Conservation (phyloP, 768 basidiomycete genomes). For the Lactarius psammicola region DNA sequence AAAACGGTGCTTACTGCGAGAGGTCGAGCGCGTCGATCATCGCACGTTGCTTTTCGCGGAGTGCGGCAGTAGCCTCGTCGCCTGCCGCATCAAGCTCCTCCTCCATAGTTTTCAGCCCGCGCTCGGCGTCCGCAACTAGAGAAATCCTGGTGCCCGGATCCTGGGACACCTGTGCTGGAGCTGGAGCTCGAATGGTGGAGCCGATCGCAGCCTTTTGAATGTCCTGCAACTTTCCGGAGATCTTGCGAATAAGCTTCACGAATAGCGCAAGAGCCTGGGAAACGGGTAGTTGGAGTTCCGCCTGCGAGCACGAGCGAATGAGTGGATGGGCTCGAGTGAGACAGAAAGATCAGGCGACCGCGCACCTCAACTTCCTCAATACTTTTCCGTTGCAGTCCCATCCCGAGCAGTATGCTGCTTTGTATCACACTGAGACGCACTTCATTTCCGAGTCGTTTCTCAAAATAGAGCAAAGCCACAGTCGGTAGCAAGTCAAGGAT, state of each 20-base stretch:
- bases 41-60: slow-evolving; percentile 74
- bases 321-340: background rate
- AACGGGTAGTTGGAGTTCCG: slow-evolving; percentile 79
- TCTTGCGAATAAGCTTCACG: slow-evolving; percentile 84
- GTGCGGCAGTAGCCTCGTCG: slow-evolving; percentile 51
- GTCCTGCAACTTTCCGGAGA: slow-evolving; percentile 69
- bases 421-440: slow-evolving; percentile 82
- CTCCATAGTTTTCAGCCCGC: slow-evolving; percentile 35
- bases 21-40: slow-evolving; percentile 88
- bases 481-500: slow-evolving; percentile 88
- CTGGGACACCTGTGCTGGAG: slow-evolving; percentile 19
- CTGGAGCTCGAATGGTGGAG: slow-evolving; percentile 50
- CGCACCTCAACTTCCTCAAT: slow-evolving; percentile 87
- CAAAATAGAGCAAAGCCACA: slow-evolving; percentile 82
- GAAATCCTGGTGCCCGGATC: background rate
- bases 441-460: slow-evolving; percentile 62
- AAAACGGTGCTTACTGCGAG: slow-evolving; percentile 61
- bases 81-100: slow-evolving; percentile 59
- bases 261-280: slow-evolving; percentile 88
- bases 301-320: slow-evolving; percentile 39
- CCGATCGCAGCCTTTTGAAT: slow-evolving; percentile 78
- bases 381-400: slow-evolving; percentile 85
- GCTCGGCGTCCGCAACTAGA: slow-evolving; percentile 26
- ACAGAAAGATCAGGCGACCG: background rate
- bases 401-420: slow-evolving; percentile 83